These are phyloP conservation scores for Zymoseptoria ardabiliae DNA, from an alignment of 2,329 filamentous ascomycete genomes.

Conservation along the genomic window DNA sequence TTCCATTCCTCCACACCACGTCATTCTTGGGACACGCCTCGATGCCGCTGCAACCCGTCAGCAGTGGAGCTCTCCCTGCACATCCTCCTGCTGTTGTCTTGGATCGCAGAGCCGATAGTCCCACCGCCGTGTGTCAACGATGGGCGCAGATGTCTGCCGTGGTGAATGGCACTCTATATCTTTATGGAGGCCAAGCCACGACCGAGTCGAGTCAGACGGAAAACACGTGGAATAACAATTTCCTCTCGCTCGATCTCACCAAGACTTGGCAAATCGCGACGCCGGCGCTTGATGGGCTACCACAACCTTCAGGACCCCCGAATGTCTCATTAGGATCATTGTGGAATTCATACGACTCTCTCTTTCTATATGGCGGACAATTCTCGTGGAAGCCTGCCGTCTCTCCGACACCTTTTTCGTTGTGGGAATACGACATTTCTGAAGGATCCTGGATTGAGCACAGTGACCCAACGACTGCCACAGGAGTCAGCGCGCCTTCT, in stretches of 20 bases:
- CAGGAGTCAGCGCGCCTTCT: conserved; percentile 54
- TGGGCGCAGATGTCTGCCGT: conserved; percentile 60
- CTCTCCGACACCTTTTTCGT: conserved; percentile 52
- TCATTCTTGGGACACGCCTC: conserved; percentile 18
- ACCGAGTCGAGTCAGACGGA: conserved; percentile 49
- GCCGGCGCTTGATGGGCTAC: conserved; percentile 55
- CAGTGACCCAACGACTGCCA: conserved; percentile 52
- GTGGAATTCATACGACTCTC: conserved; percentile 63
- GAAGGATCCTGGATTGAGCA: conserved; percentile 57
- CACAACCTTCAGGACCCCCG: conserved; percentile 61
- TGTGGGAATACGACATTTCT: conserved; percentile 63
- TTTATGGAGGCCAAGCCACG: conserved; percentile 65
- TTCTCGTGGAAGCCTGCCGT: conserved; percentile 57
- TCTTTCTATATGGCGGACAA: conserved; percentile 69
- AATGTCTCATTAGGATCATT: conserved; percentile 66
- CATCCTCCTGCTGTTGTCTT: conserved; percentile 8
- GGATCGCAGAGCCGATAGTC: conserved; percentile 31
- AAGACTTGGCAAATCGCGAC: conserved; percentile 62
- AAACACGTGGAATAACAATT: conserved; percentile 70
- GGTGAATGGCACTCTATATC: conserved; percentile 67
- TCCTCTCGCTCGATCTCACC: conserved; percentile 64
- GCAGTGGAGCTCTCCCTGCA: conserved; percentile 23
- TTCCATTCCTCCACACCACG: conserved; percentile 24
- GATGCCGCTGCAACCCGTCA: conserved; percentile 24
- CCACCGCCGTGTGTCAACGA: conserved; percentile 54